Base-by-base conservation (phyloP, 129 eudicot genomes). In the Apium graveolens region DNA sequence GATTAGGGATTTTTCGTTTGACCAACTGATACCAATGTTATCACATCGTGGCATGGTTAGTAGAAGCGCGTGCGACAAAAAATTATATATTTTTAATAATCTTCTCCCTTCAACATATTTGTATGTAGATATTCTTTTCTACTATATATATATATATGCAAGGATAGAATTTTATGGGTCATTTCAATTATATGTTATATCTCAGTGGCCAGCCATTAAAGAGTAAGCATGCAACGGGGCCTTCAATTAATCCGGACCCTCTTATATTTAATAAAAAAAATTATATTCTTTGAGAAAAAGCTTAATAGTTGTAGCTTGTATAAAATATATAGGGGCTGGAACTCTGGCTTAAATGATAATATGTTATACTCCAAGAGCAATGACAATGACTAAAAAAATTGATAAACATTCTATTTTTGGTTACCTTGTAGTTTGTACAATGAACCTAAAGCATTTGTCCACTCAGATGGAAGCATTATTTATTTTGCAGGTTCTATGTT, bases 401-500 rank as follows among this genome's bases (percentile, higher is more conserved):
- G 32, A n/a, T 14, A 24, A 57, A 8, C 18, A 65, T 29, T 65
- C 39, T 13, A 65, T 65, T 68, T 34, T 32, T 70, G 16, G 45
- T 20, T 35, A 37, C 45, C 32, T 69, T 5, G 34, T 63, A 27
- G 34, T 63, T 11, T 29, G 39, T 70, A 18, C 29, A 65, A 31
- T 65, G 38, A 29, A 35, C 37, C 20, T 29, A 31, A 27, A 65
- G 39, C 38, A 16, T 69, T 29, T 6, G 18, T 78, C 42, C 48
- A 41, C 43, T 76, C 46, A 65, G 77, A 24, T 70, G 44, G 55
- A 66, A 74, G 65, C 35, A 10, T 44, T 38, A 76, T 80, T 70
- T 78, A 72, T 77, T 65, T 32, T 60, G 78, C 80, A 94, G 98
- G 98, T 88, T 90, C 81, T 91, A 88, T 83, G 87, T 91, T 76